phyloP scores from a whole-genome alignment of 225 moss, liverwort and hornwort genomes.

The Polytrichum commune region DNA sequence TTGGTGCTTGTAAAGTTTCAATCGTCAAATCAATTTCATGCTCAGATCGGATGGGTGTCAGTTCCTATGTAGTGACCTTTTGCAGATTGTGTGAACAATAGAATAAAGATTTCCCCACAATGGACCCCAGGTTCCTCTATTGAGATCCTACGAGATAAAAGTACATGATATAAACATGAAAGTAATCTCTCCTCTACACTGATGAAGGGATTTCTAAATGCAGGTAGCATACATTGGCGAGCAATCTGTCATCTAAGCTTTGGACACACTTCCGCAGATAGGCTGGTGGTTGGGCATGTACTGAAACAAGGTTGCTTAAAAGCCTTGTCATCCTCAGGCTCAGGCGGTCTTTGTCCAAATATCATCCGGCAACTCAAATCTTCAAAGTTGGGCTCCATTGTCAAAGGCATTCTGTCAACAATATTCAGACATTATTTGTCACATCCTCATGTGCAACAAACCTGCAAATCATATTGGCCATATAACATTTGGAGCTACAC shows the following conservation, averaged over 20 bases:
- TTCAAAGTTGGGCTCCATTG: constrained; percentile 95
- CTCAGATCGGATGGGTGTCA: no score
- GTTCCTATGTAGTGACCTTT: no score
- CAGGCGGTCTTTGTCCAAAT: constrained; percentile 45
- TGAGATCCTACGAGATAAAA: no score
- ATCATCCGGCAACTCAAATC: constrained; percentile 66
- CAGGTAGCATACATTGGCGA: not conserved
- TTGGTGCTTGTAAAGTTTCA: no score
- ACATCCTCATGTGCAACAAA: not conserved
- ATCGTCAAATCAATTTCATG: no score
- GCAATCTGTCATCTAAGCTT: constrained; percentile 32
- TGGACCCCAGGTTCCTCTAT: no score
- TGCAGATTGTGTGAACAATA: no score
- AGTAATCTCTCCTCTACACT: no score
- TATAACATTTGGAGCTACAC: not conserved
- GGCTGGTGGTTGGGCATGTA: constrained; percentile 36
- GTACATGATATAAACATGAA: no score
- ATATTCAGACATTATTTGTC: not conserved
- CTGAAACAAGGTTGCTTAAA: constrained; percentile 41
- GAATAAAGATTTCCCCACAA: no score
- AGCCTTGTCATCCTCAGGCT: constrained; percentile 33
- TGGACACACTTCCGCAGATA: constrained; percentile 39
- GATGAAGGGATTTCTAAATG: no score
- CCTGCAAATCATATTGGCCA: not conserved
- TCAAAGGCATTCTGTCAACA: constrained; percentile 76